These are phyloP conservation scores for Otatea glauca DNA, from an alignment of 176 grass and related monocot species.

Conservation along the genomic window DNA sequence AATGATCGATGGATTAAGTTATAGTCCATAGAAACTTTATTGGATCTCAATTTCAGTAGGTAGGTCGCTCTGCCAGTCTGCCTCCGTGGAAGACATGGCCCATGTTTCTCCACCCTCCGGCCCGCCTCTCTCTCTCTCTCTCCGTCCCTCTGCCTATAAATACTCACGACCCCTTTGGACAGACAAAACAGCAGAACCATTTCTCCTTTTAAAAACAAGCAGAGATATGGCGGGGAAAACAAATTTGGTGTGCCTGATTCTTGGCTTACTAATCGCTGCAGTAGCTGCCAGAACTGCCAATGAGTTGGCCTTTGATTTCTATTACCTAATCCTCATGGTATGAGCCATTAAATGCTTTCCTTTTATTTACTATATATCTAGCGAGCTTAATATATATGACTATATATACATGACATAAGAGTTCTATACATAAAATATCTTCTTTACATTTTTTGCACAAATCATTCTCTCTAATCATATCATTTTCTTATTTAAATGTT, in stretches of 20 bases:
- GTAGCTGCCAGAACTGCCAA: conserved; percentile 19
- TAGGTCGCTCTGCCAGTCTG: too few relatives aligned
- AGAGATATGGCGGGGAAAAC: conserved; percentile 30
- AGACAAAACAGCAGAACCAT: background rate
- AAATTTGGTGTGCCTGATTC: conserved; percentile 27
- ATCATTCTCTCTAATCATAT: background rate
- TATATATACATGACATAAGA: background rate
- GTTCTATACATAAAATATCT: background rate
- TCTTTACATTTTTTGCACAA: background rate
- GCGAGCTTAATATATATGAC: background rate
- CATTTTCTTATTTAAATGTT: too few relatives aligned
- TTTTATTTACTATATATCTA: background rate
- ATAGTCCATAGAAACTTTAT: too few relatives aligned
- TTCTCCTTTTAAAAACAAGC: background rate
- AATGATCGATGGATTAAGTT: too few relatives aligned
- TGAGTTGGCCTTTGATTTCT: conserved; percentile 50
- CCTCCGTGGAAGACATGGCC: too few relatives aligned
- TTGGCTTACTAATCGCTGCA: conserved; percentile 33
- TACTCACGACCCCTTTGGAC: background rate
- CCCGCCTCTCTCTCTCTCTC: too few relatives aligned
- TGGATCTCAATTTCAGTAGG: too few relatives aligned
- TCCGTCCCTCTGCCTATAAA: conserved; percentile 24
- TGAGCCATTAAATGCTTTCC: background rate
- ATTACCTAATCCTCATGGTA: conserved; percentile 54
- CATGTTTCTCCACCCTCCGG: background rate